Base-by-base conservation (phyloP, 352 stramenopile genomes). In the Peronospora belbahrii region DNA sequence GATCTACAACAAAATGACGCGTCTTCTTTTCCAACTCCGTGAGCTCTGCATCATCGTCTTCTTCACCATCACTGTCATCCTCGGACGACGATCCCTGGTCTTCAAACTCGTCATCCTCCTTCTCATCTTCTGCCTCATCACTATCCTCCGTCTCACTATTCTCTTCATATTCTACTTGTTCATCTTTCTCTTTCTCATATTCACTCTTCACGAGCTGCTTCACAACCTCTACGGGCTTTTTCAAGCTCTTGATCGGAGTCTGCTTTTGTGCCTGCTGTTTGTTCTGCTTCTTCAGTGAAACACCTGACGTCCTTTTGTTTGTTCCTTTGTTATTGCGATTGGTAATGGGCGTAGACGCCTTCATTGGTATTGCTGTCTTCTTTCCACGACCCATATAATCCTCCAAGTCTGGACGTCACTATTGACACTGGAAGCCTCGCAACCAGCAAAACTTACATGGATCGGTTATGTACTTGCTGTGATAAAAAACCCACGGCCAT, bases 21-120 rank as follows among this genome's bases (percentile, higher is more conserved):
- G 72, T 77, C 52, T 92, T 83, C 50, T 82, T 83, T 52, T 95
- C 85, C n/a, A 79, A 67, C 25, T 88, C 76, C 3, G 72, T 82
- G 17, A 91, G 65, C 56, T 83, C 56, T 9, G 73, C 65, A 25
- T 87, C 76, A 13, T 81, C 78, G 22, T 87, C 85, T 9, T 76
- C 85, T 8, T 76, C 83, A 9, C 79, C 83, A 7, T 64, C 74
- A 15, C 65, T 73, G 20, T 76, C 71, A 2, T 92, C 77, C 24
- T 87, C 79, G 0, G 76, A 89, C 4, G 81, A 93, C 25, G 80
- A 92, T 28, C 80, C 80, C 56, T 94, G 81, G 44, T 94, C 80
- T 52, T 92, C 80, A 35, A 92, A 92, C 47, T 87, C 80, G 33
- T 88, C 74, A 31, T 77, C 64, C 10, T 74, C 64, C 8, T 74